A percentile compares a stretch with the other conserved stretches of the same genome.
These are phyloP conservation scores for Dysphania ambrosioides DNA, from an alignment of 148 eudicot species.

Conservation along the genomic window DNA sequence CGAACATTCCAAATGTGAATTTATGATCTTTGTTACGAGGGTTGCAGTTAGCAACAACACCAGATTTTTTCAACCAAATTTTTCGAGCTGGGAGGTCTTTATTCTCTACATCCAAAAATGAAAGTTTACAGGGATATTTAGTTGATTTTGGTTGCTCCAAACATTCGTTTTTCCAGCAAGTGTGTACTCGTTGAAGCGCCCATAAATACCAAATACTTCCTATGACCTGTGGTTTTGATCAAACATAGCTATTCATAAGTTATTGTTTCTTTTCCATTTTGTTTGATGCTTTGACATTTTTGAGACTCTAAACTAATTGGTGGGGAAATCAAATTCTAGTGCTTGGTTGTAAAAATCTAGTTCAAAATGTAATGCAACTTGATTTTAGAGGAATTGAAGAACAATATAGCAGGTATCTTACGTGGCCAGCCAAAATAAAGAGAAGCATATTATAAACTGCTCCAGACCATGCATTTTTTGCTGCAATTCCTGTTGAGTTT, in stretches of 20 bases:
- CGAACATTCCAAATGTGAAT: slow-evolving; percentile 72
- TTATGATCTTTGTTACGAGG: slow-evolving; percentile 23
- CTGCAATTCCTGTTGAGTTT: slow-evolving; percentile 73
- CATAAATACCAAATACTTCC: slow-evolving; percentile 82
- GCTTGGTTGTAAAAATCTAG: too few relatives aligned
- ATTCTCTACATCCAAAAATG: slow-evolving; percentile 38
- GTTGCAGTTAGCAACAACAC: slow-evolving; percentile 49
- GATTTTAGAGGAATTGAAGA: too few relatives aligned
- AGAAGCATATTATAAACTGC: slow-evolving; percentile 79
- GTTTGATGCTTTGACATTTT: too few relatives aligned
- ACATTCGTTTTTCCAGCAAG: slow-evolving; percentile 69
- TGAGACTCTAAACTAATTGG: too few relatives aligned
- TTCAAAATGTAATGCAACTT: too few relatives aligned
- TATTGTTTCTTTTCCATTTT: too few relatives aligned
- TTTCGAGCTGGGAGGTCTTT: slow-evolving; percentile 22
- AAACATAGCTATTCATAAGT: too few relatives aligned
- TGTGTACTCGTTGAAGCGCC: slow-evolving; percentile 63
- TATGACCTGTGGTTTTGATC: slow-evolving; percentile 70
- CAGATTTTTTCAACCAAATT: slow-evolving; percentile 44
- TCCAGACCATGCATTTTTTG: slow-evolving; percentile 85
- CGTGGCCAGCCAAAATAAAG: slow-evolving; percentile 77
- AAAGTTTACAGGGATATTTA: slow-evolving; percentile 35
- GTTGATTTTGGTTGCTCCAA: slow-evolving; percentile 30
- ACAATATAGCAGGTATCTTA: slow-evolving; percentile 29
- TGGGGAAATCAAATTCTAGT: too few relatives aligned